phyloP scores from a whole-genome alignment of 2,329 filamentous ascomycete species.

The Acephala macrosclerotiorum region DNA sequence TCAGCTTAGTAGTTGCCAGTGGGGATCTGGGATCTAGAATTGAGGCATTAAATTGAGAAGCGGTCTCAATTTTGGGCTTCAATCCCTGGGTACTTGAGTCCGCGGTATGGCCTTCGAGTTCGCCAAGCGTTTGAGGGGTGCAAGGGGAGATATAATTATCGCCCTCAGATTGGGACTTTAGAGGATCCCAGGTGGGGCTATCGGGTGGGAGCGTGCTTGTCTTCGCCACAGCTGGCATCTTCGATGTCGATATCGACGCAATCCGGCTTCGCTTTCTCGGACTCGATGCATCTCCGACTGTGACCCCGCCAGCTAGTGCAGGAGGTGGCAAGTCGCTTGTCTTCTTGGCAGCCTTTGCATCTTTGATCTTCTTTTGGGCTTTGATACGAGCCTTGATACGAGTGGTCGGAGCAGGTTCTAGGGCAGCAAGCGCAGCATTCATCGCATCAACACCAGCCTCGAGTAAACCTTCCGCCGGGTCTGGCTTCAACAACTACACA shows the following conservation, averaged over 20 bases:
- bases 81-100: too few species aligned
- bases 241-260: background rate
- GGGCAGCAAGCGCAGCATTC: constrained; percentile 6
- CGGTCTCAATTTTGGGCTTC: too few species aligned
- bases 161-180: too few species aligned
- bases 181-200: background rate
- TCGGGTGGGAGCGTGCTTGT: background rate
- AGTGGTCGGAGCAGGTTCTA: constrained; percentile 7
- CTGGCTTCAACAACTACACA: constrained; percentile 25
- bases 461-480: constrained; percentile 31
- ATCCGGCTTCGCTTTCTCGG: constrained; percentile 28
- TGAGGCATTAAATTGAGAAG: constrained; percentile 32
- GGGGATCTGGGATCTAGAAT: constrained; percentile 30
- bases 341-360: constrained; percentile 22
- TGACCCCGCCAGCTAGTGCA: constrained; percentile 36
- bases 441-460: constrained; percentile 37
- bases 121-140: too few species aligned
- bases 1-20: constrained; percentile 52
- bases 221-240: background rate
- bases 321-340: constrained; percentile 18
- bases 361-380: constrained; percentile 8
- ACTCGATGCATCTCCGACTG: constrained; percentile 29
- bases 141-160: too few species aligned
- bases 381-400: constrained; percentile 12
- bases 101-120: too few species aligned